Evolutionary conservation across 2,329 filamentous ascomycete species (phyloP), one percentile per base, ranked within the genome.

Genomic region (Colletotrichum sp.): DNA sequence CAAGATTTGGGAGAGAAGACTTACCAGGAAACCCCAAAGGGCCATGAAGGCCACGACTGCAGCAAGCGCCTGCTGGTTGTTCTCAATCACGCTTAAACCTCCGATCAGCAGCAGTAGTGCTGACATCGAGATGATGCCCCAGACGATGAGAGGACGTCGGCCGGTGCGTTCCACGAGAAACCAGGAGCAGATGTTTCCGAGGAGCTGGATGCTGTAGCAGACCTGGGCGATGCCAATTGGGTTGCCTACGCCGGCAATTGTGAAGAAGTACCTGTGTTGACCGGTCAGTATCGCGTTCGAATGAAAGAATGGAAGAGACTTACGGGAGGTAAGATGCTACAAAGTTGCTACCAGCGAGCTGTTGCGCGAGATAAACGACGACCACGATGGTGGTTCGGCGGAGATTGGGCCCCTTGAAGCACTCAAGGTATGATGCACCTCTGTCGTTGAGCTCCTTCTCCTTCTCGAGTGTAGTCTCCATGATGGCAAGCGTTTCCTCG

Each of bases 321-420:
- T 39, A 49, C 55, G 71, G 49, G 0, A 72, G 71, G 72, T 87
- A 87, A 7, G 79, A 78, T 4, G 82, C 80, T 1, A 82, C 79
- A 57, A 87, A 87, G 32, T 80, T 76, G n/a, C 85, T 91, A 18
- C 92, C 92, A 60, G 89, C 90, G 3, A 93, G 84, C 18, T 92
- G 92, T 79, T 94, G 92, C 3, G 92, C 92, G 2, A 90, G 88
- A 85, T 92, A 93, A 3, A 92, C 90, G 82, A 92, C 91, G 76
- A 87, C 85, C 5, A 89, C 86, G 32, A 91, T 90, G 78, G 90
- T 89, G 0, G 89, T 91, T n/a, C 89, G 86, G 12, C 88, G 85
- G n/a, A 86, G 79, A 74, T 89, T 89, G 21, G 85, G 83, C 0
- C 86, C 87, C 52, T 82, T 86, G 78, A 91, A 87, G 62, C 89